Conservation (phyloP, 305 asterid genomes). For the Fraxinus paxiana region DNA sequence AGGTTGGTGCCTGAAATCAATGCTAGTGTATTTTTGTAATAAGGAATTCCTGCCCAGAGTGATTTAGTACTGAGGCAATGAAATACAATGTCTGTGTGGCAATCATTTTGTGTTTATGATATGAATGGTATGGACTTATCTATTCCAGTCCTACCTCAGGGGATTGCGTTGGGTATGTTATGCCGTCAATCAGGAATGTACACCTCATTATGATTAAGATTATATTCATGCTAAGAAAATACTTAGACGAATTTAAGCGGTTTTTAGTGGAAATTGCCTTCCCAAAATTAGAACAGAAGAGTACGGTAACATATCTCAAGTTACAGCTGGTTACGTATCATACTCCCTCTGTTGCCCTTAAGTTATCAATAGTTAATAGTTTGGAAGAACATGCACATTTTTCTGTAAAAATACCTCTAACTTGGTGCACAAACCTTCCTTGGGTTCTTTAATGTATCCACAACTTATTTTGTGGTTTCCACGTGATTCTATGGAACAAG, state of each 20-base stretch:
- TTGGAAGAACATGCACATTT: neutral
- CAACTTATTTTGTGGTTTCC: neutral
- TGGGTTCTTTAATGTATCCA: neutral
- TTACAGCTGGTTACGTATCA: neutral
- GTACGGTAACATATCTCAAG: neutral
- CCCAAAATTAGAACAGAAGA: neutral
- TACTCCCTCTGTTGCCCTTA: neutral
- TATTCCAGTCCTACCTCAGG: neutral
- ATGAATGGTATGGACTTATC: neutral
- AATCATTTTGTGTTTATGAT: too few species aligned
- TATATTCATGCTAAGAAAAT: neutral
- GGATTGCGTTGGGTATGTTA: neutral
- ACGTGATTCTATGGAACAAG: neutral
- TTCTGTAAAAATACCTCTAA: neutral
- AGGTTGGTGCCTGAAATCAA: slow-evolving; percentile 49
- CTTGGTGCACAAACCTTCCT: neutral
- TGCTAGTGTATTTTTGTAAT: slow-evolving; percentile 1
- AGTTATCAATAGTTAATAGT: neutral
- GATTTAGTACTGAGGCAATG: neutral
- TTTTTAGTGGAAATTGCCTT: neutral
- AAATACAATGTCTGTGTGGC: neutral
- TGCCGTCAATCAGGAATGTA: neutral
- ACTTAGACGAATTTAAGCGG: neutral
- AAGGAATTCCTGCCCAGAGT: neutral
- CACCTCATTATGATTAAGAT: neutral